Base-by-base conservation (phyloP, 1,139 yeast species). In the Kodamaea fungicola region DNA sequence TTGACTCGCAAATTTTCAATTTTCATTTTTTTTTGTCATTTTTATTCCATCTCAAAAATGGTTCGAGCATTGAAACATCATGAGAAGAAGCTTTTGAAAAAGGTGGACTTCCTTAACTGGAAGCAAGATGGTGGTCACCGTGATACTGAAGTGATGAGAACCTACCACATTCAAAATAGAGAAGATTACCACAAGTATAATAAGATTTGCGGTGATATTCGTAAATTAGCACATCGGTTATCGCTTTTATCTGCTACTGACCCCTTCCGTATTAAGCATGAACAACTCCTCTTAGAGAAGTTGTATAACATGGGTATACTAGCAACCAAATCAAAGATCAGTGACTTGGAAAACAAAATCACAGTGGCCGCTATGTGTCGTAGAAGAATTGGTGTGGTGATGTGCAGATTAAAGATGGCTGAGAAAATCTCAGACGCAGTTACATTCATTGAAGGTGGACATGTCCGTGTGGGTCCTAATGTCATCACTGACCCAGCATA, bases 41-140 rank as follows among this genome's bases (percentile, higher is more conserved):
- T 24, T 9, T 24, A 24, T 4, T 32, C 12, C 16, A 24, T 4
- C 22, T 8, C 26, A 35, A 62, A 39, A 22, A 90, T 90, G 97
- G 97, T 88, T 40, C 78, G 98, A 62, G 78, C 85, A 52, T 76
- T 92, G 46, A 94, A 92, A 61, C 89, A 86, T 67, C 98, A 92
- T 64, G 98, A 92, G 74, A 83, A 86, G 72, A 90, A 89, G 67
- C 78, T 92, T 57, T 78, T 92, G 54, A 90, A 87, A 71, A 94
- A 92, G 64, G 97, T 92, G 42, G 97, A 92, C 60, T 88, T 94
- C 68, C 85, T 89, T 39, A 95, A 92, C 62, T 94, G 97, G 96
- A 92, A 92, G 61, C 95, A 89, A 56, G 98, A 92, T 60, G 83
- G 83, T 42, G 90, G 94, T 28, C 98, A 94, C 59, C 72, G 98